phyloP scores from a whole-genome alignment of 73 alveolate species.

The Paramecium biaurelia region DNA sequence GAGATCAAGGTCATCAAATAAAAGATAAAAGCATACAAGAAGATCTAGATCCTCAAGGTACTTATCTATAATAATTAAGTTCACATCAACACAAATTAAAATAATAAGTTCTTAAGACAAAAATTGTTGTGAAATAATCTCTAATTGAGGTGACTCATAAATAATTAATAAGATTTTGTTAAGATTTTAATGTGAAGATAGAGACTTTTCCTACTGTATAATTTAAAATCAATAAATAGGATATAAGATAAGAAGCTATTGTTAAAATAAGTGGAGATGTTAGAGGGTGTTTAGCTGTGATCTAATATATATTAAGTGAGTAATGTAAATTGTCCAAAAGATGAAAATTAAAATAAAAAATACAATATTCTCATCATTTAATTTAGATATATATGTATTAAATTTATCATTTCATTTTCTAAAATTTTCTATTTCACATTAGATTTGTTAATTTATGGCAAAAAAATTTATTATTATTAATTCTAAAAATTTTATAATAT shows the following conservation, averaged over 20 bases:
- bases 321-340: neutral
- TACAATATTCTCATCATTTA: neutral
- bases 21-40: neutral
- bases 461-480: no score
- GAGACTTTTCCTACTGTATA: neutral
- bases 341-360: neutral
- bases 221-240: neutral
- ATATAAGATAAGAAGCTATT: neutral
- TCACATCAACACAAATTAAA: neutral
- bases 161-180: neutral
- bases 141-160: neutral
- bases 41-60: neutral
- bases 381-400: no score
- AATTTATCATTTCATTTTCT: neutral
- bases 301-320: neutral
- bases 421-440: neutral
- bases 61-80: neutral
- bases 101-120: neutral
- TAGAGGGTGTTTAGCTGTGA: neutral
- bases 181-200: neutral
- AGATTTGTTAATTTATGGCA: no score
- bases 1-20: slow-evolving; percentile 26
- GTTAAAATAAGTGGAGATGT: neutral
- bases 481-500: no score
- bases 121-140: neutral